Evolutionary conservation across 2,329 filamentous ascomycete species (phyloP).

Genomic region (Fusarium tuaranense): DNA sequence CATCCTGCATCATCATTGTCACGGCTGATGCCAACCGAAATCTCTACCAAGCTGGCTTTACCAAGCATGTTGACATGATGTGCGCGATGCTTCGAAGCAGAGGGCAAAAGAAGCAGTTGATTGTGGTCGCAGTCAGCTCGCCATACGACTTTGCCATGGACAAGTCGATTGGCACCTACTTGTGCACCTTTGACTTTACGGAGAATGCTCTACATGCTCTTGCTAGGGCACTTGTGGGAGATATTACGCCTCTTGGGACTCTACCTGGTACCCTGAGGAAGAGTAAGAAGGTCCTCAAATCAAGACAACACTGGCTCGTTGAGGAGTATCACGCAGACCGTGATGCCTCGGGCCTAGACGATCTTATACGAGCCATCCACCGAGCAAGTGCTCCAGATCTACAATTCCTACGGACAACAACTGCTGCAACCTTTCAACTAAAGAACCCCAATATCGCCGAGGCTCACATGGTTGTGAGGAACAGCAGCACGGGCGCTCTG

Average conservation of each 20-base stretch:
- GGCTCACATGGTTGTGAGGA: slow-evolving; percentile 90
- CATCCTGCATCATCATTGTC: slow-evolving; percentile 88
- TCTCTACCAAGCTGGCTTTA: slow-evolving; percentile 92
- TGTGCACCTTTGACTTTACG: slow-evolving; percentile 97
- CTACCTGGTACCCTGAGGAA: slow-evolving; percentile 83
- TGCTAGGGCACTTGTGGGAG: slow-evolving; percentile 86
- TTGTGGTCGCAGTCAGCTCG: slow-evolving; percentile 93
- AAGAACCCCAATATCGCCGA: slow-evolving; percentile 79
- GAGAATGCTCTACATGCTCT: slow-evolving; percentile 89
- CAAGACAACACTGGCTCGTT: slow-evolving; percentile 95
- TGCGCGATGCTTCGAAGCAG: slow-evolving; percentile 83
- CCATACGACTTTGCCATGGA: slow-evolving; percentile 98
- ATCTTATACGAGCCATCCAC: slow-evolving; percentile 77
- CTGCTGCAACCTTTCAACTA: slow-evolving; percentile 81
- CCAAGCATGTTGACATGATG: slow-evolving; percentile 96
- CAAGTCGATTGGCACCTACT: slow-evolving; percentile 87
- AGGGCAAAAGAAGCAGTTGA: slow-evolving; percentile 87
- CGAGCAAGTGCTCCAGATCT: slow-evolving; percentile 75
- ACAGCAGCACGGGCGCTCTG: slow-evolving; percentile 89
- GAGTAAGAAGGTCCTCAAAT: slow-evolving; percentile 87
- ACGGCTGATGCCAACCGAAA: slow-evolving; percentile 96
- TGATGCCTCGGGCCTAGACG: slow-evolving; percentile 79
- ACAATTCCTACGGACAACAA: slow-evolving; percentile 76
- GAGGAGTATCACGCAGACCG: slow-evolving; percentile 86
- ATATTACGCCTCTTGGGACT: slow-evolving; percentile 70